Evolutionary conservation across 208 protist species (phyloP).

Genomic region (Leishmania aethiopica): DNA sequence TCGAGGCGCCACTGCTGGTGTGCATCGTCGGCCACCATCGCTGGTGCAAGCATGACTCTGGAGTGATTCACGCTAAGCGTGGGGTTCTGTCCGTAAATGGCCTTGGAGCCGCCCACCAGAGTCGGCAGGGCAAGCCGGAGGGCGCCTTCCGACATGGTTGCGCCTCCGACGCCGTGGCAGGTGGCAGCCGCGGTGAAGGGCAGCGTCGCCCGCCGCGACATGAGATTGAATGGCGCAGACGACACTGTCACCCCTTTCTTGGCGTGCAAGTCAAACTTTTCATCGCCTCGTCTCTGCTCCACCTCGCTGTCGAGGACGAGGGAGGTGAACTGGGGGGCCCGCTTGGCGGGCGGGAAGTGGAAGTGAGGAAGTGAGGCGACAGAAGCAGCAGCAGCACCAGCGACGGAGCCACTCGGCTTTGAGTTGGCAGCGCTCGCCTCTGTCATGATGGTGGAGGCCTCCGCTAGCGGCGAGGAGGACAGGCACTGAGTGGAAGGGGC

Average conservation of each 20-base stretch:
- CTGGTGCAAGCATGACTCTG: background rate
- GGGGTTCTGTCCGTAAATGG: no score
- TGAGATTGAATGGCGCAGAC: background rate
- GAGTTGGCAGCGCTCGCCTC: background rate
- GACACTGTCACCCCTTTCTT: background rate
- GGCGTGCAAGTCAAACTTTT: background rate
- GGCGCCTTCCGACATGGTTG: background rate
- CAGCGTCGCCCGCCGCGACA: conserved; percentile 6
- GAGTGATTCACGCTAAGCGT: background rate
- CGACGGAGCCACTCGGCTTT: background rate
- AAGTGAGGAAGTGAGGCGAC: background rate
- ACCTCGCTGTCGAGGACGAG: background rate
- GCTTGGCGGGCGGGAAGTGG: background rate
- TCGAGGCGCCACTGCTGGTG: background rate
- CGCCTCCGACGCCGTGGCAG: background rate
- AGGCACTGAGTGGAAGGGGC: background rate
- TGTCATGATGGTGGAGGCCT: background rate
- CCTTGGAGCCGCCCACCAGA: background rate
- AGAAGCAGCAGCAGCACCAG: background rate
- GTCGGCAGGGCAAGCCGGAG: background rate
- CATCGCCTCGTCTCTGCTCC: background rate
- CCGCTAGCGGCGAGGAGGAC: background rate
- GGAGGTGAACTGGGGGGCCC: no score
- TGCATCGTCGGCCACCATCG: background rate
- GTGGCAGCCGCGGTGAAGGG: background rate